Evolutionary conservation across 2,329 filamentous ascomycete species (phyloP), one percentile per base, ranked within the genome.

Genomic region (Trichoderma endophyticum): DNA sequence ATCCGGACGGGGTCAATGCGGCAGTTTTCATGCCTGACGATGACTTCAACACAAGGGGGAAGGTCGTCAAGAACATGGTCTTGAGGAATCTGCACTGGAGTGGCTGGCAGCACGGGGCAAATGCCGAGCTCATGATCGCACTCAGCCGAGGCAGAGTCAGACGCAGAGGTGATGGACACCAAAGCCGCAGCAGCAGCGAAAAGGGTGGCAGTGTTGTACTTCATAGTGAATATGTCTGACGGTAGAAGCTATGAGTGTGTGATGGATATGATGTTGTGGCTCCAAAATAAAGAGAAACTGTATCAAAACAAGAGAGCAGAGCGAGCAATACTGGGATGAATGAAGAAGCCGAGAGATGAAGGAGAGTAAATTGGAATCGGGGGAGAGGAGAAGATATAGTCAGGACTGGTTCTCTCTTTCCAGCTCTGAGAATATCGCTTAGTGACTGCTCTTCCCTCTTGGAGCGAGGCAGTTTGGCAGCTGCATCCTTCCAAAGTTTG

Each of bases 31-130:
- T 80, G 79, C 65, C 81, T 79, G 68, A 72, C 75, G 65, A 72
- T 71, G 65, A 81, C 77, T 48, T 77, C 74, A 62, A 78, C 71
- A 72, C 80, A 81, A 18, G 79, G 80, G 18, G 78, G 76, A 18
- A 75, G n/a, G 32, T 34, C 57, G 18, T 34, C 57, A 21, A 14
- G n/a, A n/a, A 12, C 39, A n/a, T 43, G 12, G 57, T 60, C 57
- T n/a, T 43, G 7, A n/a, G 39, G 39, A 9, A n/a, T 18, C 39
- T 43, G 15, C 39, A n/a, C 3, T 4, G 43, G 73, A 72, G 66
- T 14, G 36, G 18, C 28, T 12, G 48, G 18, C 7, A 24, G 26
- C 15, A 36, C 21, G 28, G 48, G n/a, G 48, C 62, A 39, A 2
- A 69, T n/a, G 14, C 28, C 21, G 24, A 34, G n/a, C 8, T 39